Evolutionary conservation across 2,329 filamentous ascomycete species (phyloP).

Genomic region (Alternaria arborescens): DNA sequence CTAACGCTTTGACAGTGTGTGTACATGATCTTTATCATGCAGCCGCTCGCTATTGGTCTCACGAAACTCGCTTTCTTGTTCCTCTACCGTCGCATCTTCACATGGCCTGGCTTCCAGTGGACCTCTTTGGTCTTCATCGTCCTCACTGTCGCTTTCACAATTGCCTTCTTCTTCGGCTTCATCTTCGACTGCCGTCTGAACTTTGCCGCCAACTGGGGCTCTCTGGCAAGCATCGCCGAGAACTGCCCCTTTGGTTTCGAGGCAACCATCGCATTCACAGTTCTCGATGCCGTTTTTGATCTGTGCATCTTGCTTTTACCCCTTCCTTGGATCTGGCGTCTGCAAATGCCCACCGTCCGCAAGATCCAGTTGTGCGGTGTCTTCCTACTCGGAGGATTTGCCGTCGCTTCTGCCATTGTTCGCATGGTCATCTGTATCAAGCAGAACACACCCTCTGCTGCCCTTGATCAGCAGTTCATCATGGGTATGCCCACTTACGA

Average conservation of each 20-base stretch:
- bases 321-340: slow-evolving; percentile 16
- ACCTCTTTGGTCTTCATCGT: slow-evolving; percentile 5
- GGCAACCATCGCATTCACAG: slow-evolving; percentile 9
- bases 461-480: slow-evolving; percentile 5
- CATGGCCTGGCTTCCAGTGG: slow-evolving; percentile 9
- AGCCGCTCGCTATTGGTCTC: slow-evolving; percentile 12
- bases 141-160: slow-evolving; percentile 4
- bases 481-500: slow-evolving; percentile 19
- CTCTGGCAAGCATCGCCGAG: slow-evolving; percentile 12
- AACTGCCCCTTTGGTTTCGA: slow-evolving; percentile 15
- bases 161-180: slow-evolving; percentile 17
- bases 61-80: slow-evolving; percentile 16
- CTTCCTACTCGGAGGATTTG: slow-evolving; percentile 15
- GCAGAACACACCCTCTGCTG: slow-evolving; percentile 14
- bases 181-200: slow-evolving; percentile 14
- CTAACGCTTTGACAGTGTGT: slow-evolving; percentile 4
- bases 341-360: slow-evolving; percentile 13
- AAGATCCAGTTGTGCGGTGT: slow-evolving; percentile 13
- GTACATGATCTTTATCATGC: slow-evolving; percentile 18
- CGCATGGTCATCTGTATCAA: slow-evolving; percentile 20
- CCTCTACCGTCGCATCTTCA: slow-evolving; percentile 16
- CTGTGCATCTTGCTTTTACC: slow-evolving; percentile 13
- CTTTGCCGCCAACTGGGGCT: slow-evolving; percentile 14
- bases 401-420: slow-evolving; percentile 9
- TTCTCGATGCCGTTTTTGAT: slow-evolving; percentile 13